Evolutionary conservation across 495 filamentous ascomycete species (phyloP).

Genomic region (Aspergillus cristatus): DNA sequence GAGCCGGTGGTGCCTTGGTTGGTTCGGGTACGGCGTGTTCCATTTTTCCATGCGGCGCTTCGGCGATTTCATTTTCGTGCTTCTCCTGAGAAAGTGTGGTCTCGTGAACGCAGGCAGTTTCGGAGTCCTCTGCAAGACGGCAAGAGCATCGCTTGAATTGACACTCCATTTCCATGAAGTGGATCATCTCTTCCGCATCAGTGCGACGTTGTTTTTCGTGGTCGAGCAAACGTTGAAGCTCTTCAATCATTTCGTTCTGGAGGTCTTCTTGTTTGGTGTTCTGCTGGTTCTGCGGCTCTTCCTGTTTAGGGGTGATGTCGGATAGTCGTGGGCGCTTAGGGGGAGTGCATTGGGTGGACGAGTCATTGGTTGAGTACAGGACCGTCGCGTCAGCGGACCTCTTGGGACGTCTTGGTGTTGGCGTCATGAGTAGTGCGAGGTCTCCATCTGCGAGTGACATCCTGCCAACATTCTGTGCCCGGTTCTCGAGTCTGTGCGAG

Average conservation of each 20-base stretch:
- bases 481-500: conserved; percentile 21
- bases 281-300: conserved; percentile 40
- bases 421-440: conserved; percentile 21
- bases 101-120: conserved; percentile 42
- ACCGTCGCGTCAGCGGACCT: conserved; percentile 46
- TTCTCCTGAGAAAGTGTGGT: conserved; percentile 7
- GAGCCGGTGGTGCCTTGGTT: background rate
- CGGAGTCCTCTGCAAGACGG: conserved; percentile 42
- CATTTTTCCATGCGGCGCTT: background rate
- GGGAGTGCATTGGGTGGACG: conserved; percentile 40
- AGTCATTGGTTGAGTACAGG: conserved; percentile 42
- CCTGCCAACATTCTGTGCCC: conserved; percentile 18
- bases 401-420: conserved; percentile 32
- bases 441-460: conserved; percentile 29
- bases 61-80: conserved; percentile 31
- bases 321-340: conserved; percentile 54
- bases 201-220: conserved; percentile 57
- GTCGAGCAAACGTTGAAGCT: conserved; percentile 51
- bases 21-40: background rate
- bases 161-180: conserved; percentile 81
- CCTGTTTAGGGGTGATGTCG: conserved; percentile 34
- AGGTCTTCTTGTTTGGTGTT: conserved; percentile 28
- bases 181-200: conserved; percentile 60
- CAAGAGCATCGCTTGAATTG: conserved; percentile 63
- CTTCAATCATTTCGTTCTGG: conserved; percentile 43